Percentiles rank a stretch among this genome's conserved stretches.
phyloP scores from a whole-genome alignment of 2,329 filamentous ascomycete species.

The Aspergillus thermomutatus region DNA sequence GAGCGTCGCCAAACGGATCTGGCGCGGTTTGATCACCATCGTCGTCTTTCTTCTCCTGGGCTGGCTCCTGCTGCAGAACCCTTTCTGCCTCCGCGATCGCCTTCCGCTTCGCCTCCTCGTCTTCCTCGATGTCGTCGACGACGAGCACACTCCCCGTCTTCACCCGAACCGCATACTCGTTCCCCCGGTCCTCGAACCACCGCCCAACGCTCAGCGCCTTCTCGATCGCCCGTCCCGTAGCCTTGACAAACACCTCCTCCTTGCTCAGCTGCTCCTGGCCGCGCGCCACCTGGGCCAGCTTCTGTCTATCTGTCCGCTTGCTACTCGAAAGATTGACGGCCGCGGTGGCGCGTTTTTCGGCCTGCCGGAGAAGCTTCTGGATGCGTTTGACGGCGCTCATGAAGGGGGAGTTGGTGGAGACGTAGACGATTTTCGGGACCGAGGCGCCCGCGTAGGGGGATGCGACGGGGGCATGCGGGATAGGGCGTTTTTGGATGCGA shows the following conservation, averaged over 20 bases:
- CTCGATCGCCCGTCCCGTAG: conserved; percentile 57
- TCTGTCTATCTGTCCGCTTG: conserved; percentile 29
- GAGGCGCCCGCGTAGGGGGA: conserved; percentile 50
- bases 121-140: conserved; percentile 58
- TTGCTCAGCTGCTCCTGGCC: conserved; percentile 31
- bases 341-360: conserved; percentile 50
- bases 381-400: conserved; percentile 59
- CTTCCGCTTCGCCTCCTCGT: conserved; percentile 29
- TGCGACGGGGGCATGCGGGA: conserved; percentile 54
- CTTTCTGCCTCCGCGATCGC: conserved; percentile 22
- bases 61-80: conserved; percentile 15
- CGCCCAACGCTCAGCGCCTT: conserved; percentile 54
- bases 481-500: conserved; percentile 53
- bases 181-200: conserved; percentile 54
- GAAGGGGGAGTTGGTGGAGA: conserved; percentile 54
- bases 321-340: conserved; percentile 37
- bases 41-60: conserved; percentile 11
- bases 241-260: conserved; percentile 58
- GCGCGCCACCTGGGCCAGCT: conserved; percentile 29
- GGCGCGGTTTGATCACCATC: conserved; percentile 11
- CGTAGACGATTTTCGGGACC: conserved; percentile 55
- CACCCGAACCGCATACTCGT: conserved; percentile 49
- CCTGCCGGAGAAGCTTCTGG: conserved; percentile 52
- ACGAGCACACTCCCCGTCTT: conserved; percentile 56
- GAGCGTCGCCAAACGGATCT: neutral